phyloP scores from a whole-genome alignment of 768 basidiomycete species.

The Leccinum longicurvipes region DNA sequence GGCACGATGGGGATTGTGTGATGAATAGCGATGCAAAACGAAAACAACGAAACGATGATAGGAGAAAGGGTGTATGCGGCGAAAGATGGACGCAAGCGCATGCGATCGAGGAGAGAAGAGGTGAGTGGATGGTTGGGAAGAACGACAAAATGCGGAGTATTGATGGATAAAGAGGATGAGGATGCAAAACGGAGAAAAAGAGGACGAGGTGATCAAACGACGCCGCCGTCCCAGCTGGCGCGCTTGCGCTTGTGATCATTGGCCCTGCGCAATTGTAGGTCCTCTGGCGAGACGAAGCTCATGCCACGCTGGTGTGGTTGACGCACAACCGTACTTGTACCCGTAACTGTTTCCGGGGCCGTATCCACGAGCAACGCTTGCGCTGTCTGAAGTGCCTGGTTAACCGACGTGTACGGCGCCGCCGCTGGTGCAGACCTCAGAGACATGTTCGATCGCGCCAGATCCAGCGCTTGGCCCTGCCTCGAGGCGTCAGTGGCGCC shows the following conservation, averaged over 20 bases:
- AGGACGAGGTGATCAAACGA: constrained; percentile 18
- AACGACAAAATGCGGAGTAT: constrained; percentile 11
- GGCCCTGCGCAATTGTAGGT: constrained; percentile 44
- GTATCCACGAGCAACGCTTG: constrained; percentile 27
- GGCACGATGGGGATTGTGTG: constrained; percentile 5
- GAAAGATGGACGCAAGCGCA: constrained; percentile 11
- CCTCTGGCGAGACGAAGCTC: constrained; percentile 53
- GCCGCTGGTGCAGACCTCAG: constrained; percentile 26
- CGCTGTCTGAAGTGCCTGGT: constrained; percentile 34
- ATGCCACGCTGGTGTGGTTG: constrained; percentile 44
- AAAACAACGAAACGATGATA: constrained; percentile 7
- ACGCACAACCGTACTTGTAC: constrained; percentile 8
- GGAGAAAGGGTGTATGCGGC: neutral
- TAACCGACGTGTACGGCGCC: constrained; percentile 24
- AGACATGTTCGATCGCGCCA: constrained; percentile 39
- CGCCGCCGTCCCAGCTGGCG: constrained; percentile 54
- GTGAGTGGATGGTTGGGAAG: constrained; percentile 1
- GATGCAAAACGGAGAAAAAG: neutral
- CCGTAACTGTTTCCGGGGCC: constrained; percentile 5
- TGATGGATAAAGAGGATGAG: constrained; percentile 10
- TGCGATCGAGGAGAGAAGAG: neutral
- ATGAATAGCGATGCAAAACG: constrained; percentile 24
- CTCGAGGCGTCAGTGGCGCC: constrained; percentile 30
- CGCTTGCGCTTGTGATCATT: constrained; percentile 56
- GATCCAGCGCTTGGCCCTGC: constrained; percentile 49